Percentiles rank a stretch among this genome's conserved stretches.
phyloP scores from a whole-genome alignment of 2,329 filamentous ascomycete genomes.

The Arthrobotrys conoides region DNA sequence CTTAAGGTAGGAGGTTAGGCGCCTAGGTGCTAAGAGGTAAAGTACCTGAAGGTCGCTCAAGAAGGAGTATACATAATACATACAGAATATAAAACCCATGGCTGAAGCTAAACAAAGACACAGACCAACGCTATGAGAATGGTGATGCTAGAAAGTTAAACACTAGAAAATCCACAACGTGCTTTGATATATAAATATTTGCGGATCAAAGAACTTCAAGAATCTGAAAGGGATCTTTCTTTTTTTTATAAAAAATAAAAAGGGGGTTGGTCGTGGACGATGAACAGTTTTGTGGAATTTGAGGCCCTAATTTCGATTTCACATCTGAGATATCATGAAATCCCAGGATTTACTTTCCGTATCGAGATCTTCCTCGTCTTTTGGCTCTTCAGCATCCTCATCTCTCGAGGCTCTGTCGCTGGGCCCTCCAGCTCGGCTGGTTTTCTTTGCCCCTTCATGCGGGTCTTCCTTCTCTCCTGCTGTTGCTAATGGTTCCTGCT shows the following conservation, averaged over 20 bases:
- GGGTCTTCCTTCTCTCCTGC: neutral
- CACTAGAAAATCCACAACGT: neutral
- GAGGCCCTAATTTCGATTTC: neutral
- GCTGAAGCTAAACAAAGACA: too few relatives aligned
- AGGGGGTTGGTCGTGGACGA: too few relatives aligned
- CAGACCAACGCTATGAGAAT: too few relatives aligned
- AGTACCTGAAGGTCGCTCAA: too few relatives aligned
- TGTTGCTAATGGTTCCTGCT: neutral
- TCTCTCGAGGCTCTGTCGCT: neutral
- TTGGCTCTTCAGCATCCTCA: neutral
- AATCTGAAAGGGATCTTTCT: too few relatives aligned
- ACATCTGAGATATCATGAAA: conserved; percentile 60
- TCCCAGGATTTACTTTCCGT: conserved; percentile 57
- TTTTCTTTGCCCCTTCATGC: neutral
- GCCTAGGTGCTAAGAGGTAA: too few relatives aligned
- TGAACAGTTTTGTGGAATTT: neutral
- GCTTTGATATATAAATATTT: neutral
- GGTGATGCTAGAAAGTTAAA: too few relatives aligned
- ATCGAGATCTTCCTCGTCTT: conserved; percentile 40
- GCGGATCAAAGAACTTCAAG: too few relatives aligned
- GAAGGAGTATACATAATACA: too few relatives aligned
- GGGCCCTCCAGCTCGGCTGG: neutral
- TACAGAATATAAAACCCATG: too few relatives aligned
- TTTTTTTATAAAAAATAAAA: too few relatives aligned
- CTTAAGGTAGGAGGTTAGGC: too few relatives aligned